Evolutionary conservation across 148 eudicot genomes (phyloP).

Genomic region (Beta vulgaris): DNA sequence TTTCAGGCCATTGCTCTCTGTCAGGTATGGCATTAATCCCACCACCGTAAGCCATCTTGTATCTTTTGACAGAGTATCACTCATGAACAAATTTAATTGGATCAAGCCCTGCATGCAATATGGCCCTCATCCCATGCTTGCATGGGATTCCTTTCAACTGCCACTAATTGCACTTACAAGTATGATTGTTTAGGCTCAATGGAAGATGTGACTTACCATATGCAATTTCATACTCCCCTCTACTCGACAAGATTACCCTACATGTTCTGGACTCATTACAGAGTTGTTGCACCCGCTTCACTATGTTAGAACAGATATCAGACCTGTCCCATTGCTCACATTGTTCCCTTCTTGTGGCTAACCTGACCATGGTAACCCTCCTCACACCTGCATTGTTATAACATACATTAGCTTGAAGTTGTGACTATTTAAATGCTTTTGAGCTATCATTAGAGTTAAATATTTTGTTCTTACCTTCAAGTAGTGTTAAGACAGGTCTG

Average conservation of each 20-base stretch:
- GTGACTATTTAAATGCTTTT: too few species aligned
- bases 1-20: not conserved
- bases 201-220: not conserved
- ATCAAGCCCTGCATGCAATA: not conserved
- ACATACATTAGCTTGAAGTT: too few species aligned
- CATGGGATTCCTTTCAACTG: not conserved
- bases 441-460: too few species aligned
- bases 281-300: too few species aligned
- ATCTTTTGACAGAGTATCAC: not conserved
- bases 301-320: not conserved
- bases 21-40: not conserved
- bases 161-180: not conserved
- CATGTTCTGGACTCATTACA: not conserved
- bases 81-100: not conserved
- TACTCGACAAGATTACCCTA: not conserved
- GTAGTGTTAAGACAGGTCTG: not conserved
- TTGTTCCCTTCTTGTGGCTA: not conserved
- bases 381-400: not conserved
- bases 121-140: not conserved
- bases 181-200: not conserved
- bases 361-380: not conserved
- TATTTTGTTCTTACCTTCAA: not conserved
- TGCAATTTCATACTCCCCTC: not conserved
- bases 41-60: not conserved
- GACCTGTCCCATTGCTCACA: not conserved